These are phyloP conservation scores for Mallotus japonicus DNA, from an alignment of 441 rosid genomes.

Conservation along the genomic window DNA sequence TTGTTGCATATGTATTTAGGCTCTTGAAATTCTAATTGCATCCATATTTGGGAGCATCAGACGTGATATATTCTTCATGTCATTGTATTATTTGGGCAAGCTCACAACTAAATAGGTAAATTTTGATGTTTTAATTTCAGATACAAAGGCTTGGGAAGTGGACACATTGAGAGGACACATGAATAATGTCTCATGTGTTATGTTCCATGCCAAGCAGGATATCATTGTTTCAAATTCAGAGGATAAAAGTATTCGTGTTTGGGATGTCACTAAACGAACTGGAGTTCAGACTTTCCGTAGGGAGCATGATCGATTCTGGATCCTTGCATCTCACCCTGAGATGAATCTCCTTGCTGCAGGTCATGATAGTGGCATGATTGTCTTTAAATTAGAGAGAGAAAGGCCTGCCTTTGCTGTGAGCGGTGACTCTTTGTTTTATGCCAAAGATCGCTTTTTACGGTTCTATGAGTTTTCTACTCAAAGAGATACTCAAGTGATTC, in stretches of 20 bases:
- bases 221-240: slow-evolving; percentile 87
- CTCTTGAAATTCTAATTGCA: not conserved
- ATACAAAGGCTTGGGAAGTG: slow-evolving; percentile 90
- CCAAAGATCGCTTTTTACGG: slow-evolving; percentile 73
- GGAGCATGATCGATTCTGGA: slow-evolving; percentile 89
- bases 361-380: slow-evolving; percentile 94
- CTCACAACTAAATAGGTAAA: slow-evolving; percentile 6
- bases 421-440: slow-evolving; percentile 66
- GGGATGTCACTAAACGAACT: slow-evolving; percentile 89
- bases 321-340: slow-evolving; percentile 80
- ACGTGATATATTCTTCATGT: not conserved
- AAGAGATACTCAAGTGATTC: slow-evolving; percentile 66
- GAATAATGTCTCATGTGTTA: slow-evolving; percentile 82
- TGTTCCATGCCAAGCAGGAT: slow-evolving; percentile 88
- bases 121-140: slow-evolving; percentile 40
- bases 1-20: not conserved
- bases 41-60: not conserved
- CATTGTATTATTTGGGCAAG: not conserved
- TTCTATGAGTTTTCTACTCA: slow-evolving; percentile 68
- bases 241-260: slow-evolving; percentile 86
- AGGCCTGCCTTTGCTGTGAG: slow-evolving; percentile 86
- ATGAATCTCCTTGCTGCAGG: slow-evolving; percentile 92
- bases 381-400: slow-evolving; percentile 86
- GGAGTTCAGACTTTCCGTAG: slow-evolving; percentile 85
- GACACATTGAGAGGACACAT: slow-evolving; percentile 89